Percentiles rank a stretch among this genome's conserved stretches.
These are phyloP conservation scores for Dianthus caryophyllus DNA, from an alignment of 148 eudicot genomes.

Conservation along the genomic window DNA sequence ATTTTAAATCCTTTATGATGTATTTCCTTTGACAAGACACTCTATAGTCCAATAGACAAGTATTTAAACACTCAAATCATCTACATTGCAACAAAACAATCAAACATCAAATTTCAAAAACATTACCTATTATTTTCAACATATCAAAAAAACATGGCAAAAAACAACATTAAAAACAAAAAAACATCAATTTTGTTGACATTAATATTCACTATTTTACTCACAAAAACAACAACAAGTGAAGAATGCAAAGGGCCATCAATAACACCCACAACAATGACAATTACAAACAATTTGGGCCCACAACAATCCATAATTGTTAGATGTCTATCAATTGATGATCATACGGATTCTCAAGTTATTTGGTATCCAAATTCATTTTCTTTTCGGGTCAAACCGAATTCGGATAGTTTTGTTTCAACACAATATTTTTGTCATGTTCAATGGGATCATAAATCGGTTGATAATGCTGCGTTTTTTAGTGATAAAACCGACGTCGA, in stretches of 20 bases:
- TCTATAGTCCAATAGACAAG: too few relatives aligned
- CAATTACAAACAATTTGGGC: conserved; percentile 1
- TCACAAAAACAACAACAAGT: background rate
- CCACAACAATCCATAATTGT: background rate
- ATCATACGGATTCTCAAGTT: background rate
- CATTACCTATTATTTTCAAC: too few relatives aligned
- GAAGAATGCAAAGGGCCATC: background rate
- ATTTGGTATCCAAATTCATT: background rate
- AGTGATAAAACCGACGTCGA: background rate
- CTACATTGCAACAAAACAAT: too few relatives aligned
- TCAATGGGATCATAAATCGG: background rate
- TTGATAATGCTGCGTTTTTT: background rate
- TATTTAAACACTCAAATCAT: too few relatives aligned
- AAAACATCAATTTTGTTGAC: background rate
- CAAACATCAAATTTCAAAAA: too few relatives aligned
- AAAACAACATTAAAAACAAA: background rate
- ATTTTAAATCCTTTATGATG: too few relatives aligned
- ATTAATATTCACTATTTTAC: background rate
- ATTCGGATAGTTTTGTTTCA: background rate
- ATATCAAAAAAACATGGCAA: background rate
- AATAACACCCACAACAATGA: conserved; percentile 3
- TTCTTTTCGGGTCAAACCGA: background rate
- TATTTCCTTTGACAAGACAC: too few relatives aligned
- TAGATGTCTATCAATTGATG: background rate
- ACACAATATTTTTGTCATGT: conserved; percentile 1